Evolutionary conservation across 2,329 filamentous ascomycete genomes (phyloP), one percentile per base, ranked within the genome.

Genomic region (Epichloe amarillans): DNA sequence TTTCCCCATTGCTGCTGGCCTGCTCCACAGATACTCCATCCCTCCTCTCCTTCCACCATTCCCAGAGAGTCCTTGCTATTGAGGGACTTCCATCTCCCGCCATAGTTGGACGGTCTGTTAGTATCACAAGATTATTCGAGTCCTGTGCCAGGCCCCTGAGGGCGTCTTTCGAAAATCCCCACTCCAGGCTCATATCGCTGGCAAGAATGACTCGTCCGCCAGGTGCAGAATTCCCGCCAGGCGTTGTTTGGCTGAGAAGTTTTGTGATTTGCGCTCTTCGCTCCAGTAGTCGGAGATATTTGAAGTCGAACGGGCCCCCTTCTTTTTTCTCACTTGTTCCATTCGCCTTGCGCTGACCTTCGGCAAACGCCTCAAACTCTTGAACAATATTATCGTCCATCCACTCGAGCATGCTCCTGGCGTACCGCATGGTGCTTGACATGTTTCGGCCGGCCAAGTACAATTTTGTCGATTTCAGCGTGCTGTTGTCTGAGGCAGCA

Each of bases 391-490:
- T 84, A 61, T 96, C 90, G 62, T 97, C 90, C 90, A 98, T 97
- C 93, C 93, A 98, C 63, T 98, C 93, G 35, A 98, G 73, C 87
- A 98, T 95, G 65, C 91, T 96, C 57, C 90, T 79, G 26, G 91
- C 87, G 57, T 96, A 88, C 49, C 88, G 79, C 75, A 97, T 86
- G 0, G 90, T 95, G 55, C 88, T 90, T 52, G 87, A 84, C 56
- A 88, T 86, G 54, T 88, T 95, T 53, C 83, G 84, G 39, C 89
- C 90, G 0, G 90, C 91, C 42, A 98, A 73, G 62, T 89, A 96
- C 0, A 96, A 72, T 58, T 76, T 80, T 0, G 78, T 70, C 1
- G 71, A 67, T 50, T 72, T 72, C 15, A 84, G 67, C 1, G 69
- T 67, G 21, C 75, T 74, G 23, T 76, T 74, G 8, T 72, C 69